Percentiles rank a stretch among this genome's conserved stretches.
Conservation (phyloP, 2,329 filamentous ascomycete genomes). For the Chrysoporthe deuterocubensis region DNA sequence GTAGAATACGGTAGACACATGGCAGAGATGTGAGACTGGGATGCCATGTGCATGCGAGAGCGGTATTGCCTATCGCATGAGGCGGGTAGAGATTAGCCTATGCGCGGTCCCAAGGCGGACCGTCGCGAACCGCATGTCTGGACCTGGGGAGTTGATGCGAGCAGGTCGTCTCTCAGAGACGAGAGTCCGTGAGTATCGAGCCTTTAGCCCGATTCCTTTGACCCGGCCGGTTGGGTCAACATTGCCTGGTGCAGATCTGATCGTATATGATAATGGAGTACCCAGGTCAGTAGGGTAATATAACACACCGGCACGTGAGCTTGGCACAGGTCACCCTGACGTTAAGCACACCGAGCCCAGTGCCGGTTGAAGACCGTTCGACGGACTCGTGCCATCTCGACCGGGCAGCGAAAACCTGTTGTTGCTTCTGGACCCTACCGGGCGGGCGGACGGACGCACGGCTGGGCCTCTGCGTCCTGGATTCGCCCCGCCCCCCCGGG, state of each 20-base stretch:
- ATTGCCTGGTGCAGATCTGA: background rate
- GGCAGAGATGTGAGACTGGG: background rate
- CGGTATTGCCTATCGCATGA: background rate
- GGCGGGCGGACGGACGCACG: too few relatives aligned
- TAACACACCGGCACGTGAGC: too few relatives aligned
- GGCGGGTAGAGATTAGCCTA: constrained; percentile 3
- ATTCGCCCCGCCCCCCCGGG: too few relatives aligned
- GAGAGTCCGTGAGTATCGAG: background rate
- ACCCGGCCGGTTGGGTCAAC: background rate
- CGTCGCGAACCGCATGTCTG: background rate
- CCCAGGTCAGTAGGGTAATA: too few relatives aligned
- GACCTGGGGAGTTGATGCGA: background rate
- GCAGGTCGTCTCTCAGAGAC: background rate
- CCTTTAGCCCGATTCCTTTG: background rate
- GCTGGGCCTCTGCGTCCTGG: too few relatives aligned
- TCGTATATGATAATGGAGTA: too few relatives aligned
- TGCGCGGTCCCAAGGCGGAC: background rate
- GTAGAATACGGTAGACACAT: background rate
- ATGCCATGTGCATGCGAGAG: background rate
- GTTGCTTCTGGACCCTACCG: too few relatives aligned
- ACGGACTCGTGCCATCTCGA: background rate
- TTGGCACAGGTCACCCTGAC: background rate
- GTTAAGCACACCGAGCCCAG: too few relatives aligned
- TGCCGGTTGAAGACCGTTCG: background rate
- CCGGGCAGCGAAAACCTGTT: background rate